phyloP scores from a whole-genome alignment of 2,329 filamentous ascomycete genomes.

The Phialophora expanda region DNA sequence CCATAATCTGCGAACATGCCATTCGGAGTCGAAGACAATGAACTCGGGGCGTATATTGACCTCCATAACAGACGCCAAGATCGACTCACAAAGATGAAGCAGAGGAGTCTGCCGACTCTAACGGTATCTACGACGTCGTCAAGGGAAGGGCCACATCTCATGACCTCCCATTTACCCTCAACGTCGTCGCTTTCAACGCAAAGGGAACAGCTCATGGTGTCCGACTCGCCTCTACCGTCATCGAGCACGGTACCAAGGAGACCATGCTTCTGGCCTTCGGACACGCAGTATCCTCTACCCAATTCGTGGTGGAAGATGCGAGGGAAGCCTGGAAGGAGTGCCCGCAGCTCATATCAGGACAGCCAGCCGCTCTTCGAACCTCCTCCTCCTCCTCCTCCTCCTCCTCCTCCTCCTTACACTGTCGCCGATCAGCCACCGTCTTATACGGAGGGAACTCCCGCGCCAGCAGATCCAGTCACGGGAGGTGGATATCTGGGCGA shows the following conservation, averaged over 20 bases:
- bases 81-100: not conserved
- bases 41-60: conserved; percentile 11
- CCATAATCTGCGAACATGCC: conserved; percentile 11
- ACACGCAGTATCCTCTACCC: not conserved
- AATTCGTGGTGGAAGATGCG: not conserved
- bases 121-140: not conserved
- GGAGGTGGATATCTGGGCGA: not conserved
- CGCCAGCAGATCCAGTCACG: not conserved
- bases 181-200: not conserved
- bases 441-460: not conserved
- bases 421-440: not conserved
- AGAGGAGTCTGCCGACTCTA: not conserved
- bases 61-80: not conserved
- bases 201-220: not conserved
- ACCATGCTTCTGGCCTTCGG: not conserved
- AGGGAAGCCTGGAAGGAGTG: not conserved
- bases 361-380: not conserved
- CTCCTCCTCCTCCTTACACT: not conserved
- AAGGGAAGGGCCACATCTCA: not conserved
- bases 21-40: conserved; percentile 15
- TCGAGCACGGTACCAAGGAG: not conserved
- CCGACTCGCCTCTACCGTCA: not conserved
- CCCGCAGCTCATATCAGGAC: not conserved
- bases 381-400: not conserved
- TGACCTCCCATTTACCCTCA: not conserved